Evolutionary conservation across 163 green algal genomes (phyloP).

Genomic region (Chlamydomonas reinhardtii): DNA sequence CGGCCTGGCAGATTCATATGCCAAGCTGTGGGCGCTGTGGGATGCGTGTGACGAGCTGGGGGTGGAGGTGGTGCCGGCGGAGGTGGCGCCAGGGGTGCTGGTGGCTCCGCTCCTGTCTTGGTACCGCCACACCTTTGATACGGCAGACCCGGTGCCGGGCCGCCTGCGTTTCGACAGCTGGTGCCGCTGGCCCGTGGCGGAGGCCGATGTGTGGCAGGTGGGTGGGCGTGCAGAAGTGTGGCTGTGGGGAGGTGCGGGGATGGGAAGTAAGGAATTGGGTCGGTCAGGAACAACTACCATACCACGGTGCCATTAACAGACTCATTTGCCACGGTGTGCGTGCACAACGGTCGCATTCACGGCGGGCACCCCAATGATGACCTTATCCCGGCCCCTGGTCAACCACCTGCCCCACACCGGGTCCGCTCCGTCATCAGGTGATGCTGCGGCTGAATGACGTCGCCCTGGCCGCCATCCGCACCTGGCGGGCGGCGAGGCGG

Average conservation of each 20-base stretch:
- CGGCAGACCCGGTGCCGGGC: conserved; percentile 46
- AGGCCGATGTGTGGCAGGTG: conserved; percentile 56
- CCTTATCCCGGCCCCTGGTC: too few relatives aligned
- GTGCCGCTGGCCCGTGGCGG: conserved; percentile 67
- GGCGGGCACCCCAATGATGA: too few relatives aligned
- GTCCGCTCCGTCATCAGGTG: too few relatives aligned
- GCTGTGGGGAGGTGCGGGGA: too few relatives aligned
- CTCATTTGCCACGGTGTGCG: too few relatives aligned
- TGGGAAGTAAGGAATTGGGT: too few relatives aligned
- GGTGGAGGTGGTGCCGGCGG: conserved; percentile 59
- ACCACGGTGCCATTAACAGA: too few relatives aligned
- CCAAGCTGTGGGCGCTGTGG: conserved; percentile 65
- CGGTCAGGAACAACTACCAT: too few relatives aligned
- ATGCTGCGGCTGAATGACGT: conserved; percentile 49
- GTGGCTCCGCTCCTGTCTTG: conserved; percentile 71
- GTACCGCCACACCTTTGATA: conserved; percentile 62
- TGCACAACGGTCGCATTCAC: too few relatives aligned
- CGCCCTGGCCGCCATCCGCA: background rate
- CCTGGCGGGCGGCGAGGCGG: conserved; percentile 22
- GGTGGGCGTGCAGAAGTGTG: too few relatives aligned
- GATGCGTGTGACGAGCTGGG: conserved; percentile 60
- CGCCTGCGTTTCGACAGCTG: conserved; percentile 66
- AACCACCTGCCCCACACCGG: too few relatives aligned
- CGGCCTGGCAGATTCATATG: conserved; percentile 53
- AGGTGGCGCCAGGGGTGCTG: conserved; percentile 51